Evolutionary conservation across 1,139 yeast species (phyloP), one percentile per base, ranked within the genome.

Genomic region (Kazachstania sp.): DNA sequence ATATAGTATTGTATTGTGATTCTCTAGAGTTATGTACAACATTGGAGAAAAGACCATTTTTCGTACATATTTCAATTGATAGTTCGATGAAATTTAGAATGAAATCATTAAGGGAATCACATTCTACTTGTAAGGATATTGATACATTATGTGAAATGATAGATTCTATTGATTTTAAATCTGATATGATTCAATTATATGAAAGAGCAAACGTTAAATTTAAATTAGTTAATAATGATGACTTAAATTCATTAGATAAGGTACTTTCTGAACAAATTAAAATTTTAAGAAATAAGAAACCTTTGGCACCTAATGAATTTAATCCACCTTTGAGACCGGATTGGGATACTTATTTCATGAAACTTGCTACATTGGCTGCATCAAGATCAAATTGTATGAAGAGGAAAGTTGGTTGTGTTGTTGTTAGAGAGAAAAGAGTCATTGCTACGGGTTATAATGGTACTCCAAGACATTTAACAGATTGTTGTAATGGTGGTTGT

Each of bases 361-460:
- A 82, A 43, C 69, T 92, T 49, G 97, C 98, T 0, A 90, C 86
- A 55, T 73, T 94, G 58, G 98, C 98, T 0, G 95, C 98, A 0
- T 72, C 83, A 46, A 71, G 99, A 54, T 82, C 95, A 34, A 94
- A 92, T 58, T 94, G 98, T 69, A 94, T 92, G 98, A 94, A 92
- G 65, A 73, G 98, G 49, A 74, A 95, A 50, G 98, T 92, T 1
- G 98, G 98, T 0, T 90, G 97, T 66, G 97, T 94, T 2, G 77
- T 92, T 30, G 97, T 87, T 1, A 75, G 90, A 46, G 94, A 86
- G 47, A 80, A 79, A 44, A 71, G 97, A 47, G 95, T 92, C 34
- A 76, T 94, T 31, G 95, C 98, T 1, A 92, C 98, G 0, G 99
- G 98, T 0, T 92, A 94, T 66, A 92, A 92, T 61, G 98, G 99